Percentiles rank a stretch among this genome's conserved stretches.
These are phyloP conservation scores for Centaurea solstitialis DNA, from an alignment of 129 eudicot species.

Conservation along the genomic window DNA sequence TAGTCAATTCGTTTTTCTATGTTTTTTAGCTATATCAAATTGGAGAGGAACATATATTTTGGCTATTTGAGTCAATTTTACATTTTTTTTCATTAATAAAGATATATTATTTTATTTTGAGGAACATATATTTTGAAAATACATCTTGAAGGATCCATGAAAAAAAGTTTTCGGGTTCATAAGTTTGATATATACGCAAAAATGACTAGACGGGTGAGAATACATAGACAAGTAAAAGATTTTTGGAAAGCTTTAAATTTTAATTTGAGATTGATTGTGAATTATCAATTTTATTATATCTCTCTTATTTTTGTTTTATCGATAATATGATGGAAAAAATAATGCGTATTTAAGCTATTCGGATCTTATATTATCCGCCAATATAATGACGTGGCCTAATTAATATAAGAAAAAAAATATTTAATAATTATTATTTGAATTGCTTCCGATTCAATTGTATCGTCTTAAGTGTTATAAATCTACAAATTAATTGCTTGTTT, in stretches of 20 bases:
- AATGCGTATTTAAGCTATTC: not conserved
- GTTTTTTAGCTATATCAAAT: too few relatives aligned
- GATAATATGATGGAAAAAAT: not conserved
- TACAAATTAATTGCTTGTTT: not conserved
- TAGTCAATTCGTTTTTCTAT: too few relatives aligned
- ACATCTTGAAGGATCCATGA: not conserved
- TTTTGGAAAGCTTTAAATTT: not conserved
- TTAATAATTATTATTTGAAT: not conserved
- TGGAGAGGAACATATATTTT: too few relatives aligned
- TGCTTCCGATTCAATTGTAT: not conserved
- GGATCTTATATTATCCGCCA: too few relatives aligned
- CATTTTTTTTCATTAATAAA: too few relatives aligned
- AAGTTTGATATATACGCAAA: not conserved
- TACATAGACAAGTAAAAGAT: not conserved
- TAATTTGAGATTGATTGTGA: too few relatives aligned
- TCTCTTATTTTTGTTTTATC: not conserved
- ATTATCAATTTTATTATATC: not conserved
- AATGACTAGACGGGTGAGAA: not conserved
- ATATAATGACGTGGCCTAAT: too few relatives aligned
- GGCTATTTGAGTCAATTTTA: too few relatives aligned
- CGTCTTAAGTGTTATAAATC: not conserved
- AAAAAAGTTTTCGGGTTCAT: not conserved
- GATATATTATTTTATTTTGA: too few relatives aligned
- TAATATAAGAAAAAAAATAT: too few relatives aligned
- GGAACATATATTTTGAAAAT: too few relatives aligned